Conservation (phyloP, 2,329 filamentous ascomycete species). For the Alternaria gaisen region DNA sequence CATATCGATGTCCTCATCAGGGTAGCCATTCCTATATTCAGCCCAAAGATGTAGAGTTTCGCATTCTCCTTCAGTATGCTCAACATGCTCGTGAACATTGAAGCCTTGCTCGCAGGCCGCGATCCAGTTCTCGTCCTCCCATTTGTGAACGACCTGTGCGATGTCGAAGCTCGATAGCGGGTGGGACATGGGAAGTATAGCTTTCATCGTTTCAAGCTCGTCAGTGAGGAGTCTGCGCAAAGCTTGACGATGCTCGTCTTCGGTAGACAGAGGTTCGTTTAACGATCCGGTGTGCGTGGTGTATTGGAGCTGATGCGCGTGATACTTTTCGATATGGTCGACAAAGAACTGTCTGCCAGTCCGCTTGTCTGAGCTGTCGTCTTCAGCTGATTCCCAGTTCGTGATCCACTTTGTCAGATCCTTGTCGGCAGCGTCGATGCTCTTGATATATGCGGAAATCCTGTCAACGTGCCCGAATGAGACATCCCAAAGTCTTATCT, state of each 20-base stretch:
- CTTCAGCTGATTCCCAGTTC: background rate
- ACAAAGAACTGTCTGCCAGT: background rate
- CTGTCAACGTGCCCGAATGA: background rate
- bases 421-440: background rate
- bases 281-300: background rate
- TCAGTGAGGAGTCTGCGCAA: background rate
- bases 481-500: background rate
- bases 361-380: background rate
- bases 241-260: background rate
- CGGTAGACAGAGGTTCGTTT: background rate
- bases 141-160: background rate
- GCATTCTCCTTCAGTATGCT: background rate
- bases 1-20: background rate
- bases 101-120: background rate
- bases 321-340: background rate
- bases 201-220: background rate
- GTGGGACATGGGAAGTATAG: background rate
- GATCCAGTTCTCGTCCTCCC: background rate
- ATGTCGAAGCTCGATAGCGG: background rate
- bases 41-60: background rate
- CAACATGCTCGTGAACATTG: background rate
- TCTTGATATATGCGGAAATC: background rate
- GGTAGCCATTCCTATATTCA: background rate
- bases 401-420: background rate
- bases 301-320: background rate